These are phyloP conservation scores for Cylindrodendrum hubeiense DNA, from an alignment of 2,329 filamentous ascomycete species.

Conservation along the genomic window DNA sequence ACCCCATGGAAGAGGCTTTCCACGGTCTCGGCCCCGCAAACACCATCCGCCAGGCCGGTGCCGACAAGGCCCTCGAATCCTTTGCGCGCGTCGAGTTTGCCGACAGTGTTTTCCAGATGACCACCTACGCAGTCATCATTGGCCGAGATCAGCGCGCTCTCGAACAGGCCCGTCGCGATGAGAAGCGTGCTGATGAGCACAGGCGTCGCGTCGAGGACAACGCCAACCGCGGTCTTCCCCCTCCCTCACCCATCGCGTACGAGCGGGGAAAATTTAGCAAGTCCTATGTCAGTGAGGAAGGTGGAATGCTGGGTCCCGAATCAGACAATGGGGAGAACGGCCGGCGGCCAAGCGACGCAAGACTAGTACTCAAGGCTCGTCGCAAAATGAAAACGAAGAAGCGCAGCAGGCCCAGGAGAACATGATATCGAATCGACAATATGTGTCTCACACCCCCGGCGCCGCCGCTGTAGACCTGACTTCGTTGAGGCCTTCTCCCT, in stretches of 20 bases:
- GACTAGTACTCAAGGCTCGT: conserved; percentile 58
- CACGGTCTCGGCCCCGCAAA: conserved; percentile 46
- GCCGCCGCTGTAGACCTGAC: conserved; percentile 71
- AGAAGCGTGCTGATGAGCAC: conserved; percentile 61
- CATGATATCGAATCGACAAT: conserved; percentile 69
- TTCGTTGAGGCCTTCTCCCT: conserved; percentile 70
- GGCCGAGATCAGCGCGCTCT: conserved; percentile 76
- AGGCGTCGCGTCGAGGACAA: conserved; percentile 61
- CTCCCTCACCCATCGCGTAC: conserved; percentile 62
- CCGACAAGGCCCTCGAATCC: conserved; percentile 62
- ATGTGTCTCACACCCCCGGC: conserved; percentile 70
- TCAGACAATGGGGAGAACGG: conserved; percentile 66
- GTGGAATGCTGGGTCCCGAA: conserved; percentile 75
- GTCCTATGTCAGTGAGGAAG: conserved; percentile 77
- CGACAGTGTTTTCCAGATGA: conserved; percentile 85
- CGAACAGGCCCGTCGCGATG: conserved; percentile 65
- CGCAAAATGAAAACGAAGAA: conserved; percentile 57
- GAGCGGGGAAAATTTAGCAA: conserved; percentile 70
- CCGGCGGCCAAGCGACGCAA: conserved; percentile 61
- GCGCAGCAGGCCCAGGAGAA: conserved; percentile 53
- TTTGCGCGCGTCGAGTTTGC: conserved; percentile 76
- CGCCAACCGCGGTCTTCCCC: conserved; percentile 61
- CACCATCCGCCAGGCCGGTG: conserved; percentile 50
- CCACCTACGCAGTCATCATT: conserved; percentile 78
- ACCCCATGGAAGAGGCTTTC: conserved; percentile 48